Percentiles rank a stretch among this genome's conserved stretches.
Conservation (phyloP, 1,284 basidiomycete species). For the Cutaneotrichosporon cutaneum region DNA sequence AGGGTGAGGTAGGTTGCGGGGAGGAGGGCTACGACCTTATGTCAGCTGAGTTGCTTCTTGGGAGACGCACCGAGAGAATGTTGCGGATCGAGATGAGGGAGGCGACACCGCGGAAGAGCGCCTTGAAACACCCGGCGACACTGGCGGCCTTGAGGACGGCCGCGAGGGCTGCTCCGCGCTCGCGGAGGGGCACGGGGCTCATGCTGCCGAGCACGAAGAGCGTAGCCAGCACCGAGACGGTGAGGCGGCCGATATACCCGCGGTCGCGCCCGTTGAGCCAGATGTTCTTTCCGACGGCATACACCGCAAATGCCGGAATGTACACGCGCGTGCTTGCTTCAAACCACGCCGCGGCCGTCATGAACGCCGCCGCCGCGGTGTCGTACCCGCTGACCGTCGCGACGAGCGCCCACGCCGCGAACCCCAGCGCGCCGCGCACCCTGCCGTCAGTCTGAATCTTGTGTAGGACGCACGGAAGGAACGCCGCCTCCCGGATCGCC, state of each 20-base stretch:
- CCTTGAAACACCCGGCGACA: neutral
- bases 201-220: conserved; percentile 9
- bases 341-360: conserved; percentile 12
- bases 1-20: conserved; percentile 21
- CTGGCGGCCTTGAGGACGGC: neutral
- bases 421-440: conserved; percentile 19
- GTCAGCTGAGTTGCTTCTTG: neutral
- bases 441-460: conserved; percentile 11
- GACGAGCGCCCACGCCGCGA: conserved; percentile 24
- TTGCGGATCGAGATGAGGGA: conserved; percentile 6
- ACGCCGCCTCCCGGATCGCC: conserved; percentile 11
- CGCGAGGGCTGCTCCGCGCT: neutral
- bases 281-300: conserved; percentile 24
- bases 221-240: conserved; percentile 9
- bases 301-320: conserved; percentile 19
- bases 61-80: neutral
- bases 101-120: neutral
- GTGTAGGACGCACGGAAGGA: conserved; percentile 17
- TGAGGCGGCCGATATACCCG: conserved; percentile 17
- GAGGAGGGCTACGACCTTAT: conserved; percentile 6
- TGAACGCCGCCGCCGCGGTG: conserved; percentile 11
- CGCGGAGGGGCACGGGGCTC: conserved; percentile 15
- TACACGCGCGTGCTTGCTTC: conserved; percentile 11
- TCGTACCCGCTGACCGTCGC: conserved; percentile 18
- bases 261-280: conserved; percentile 18